Conservation (phyloP, 768 basidiomycete genomes). For the Paxillus ammoniavirescens region DNA sequence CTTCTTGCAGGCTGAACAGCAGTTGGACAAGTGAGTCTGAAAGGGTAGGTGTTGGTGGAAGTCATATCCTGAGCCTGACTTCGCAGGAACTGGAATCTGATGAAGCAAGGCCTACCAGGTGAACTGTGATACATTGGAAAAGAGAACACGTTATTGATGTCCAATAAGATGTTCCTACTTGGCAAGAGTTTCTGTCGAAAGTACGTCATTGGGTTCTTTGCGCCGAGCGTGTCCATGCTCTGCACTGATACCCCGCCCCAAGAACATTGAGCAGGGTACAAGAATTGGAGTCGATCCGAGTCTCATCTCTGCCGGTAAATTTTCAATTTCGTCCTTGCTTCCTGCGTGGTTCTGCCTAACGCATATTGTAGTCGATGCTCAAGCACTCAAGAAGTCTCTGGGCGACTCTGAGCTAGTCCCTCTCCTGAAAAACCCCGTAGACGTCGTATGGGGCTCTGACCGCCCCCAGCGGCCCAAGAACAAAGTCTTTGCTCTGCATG, state of each 20-base stretch:
- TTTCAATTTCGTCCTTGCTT: conserved; percentile 16
- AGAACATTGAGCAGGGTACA: conserved; percentile 62
- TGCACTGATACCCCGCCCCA: neutral
- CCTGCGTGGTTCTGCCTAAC: neutral
- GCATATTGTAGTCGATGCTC: conserved; percentile 55
- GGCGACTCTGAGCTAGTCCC: conserved; percentile 64
- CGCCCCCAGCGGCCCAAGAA: conserved; percentile 70
- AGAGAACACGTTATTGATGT: conserved; percentile 12
- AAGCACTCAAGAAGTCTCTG: conserved; percentile 57
- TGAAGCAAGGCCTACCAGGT: conserved; percentile 90
- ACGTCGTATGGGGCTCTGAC: conserved; percentile 67
- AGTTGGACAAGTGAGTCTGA: conserved; percentile 70
- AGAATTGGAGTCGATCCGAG: conserved; percentile 83
- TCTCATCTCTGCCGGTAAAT: conserved; percentile 62
- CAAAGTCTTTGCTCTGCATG: conserved; percentile 62
- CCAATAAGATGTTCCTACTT: conserved; percentile 73
- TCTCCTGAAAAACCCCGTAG: conserved; percentile 71
- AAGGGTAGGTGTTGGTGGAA: neutral
- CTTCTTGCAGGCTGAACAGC: conserved; percentile 87
- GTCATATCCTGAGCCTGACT: conserved; percentile 1
- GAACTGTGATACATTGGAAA: conserved; percentile 2
- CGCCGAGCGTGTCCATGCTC: neutral
- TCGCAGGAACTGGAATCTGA: conserved; percentile 83
- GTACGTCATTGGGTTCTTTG: conserved; percentile 30
- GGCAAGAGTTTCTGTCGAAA: conserved; percentile 85